Percentiles rank a stretch among this genome's conserved stretches.
Evolutionary conservation across 2,329 filamentous ascomycete species (phyloP).

Genomic region (Diaporthe sp.): DNA sequence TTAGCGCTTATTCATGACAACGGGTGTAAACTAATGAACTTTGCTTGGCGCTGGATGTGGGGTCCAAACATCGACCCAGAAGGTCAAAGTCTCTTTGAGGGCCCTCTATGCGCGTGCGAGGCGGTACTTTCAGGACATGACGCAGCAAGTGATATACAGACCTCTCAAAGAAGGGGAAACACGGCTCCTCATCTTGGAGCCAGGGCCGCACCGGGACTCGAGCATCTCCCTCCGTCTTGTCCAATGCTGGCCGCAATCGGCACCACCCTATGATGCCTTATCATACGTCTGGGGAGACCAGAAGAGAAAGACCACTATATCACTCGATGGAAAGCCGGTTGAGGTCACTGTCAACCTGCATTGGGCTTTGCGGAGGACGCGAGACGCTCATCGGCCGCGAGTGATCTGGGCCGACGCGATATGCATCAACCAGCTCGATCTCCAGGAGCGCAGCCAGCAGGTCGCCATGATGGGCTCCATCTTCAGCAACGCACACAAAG

Average conservation of each 20-base stretch:
- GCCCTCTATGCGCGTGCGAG: neutral
- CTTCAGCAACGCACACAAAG: neutral
- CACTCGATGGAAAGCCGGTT: neutral
- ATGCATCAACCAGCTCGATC: slow-evolving; percentile 17
- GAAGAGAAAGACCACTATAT: neutral
- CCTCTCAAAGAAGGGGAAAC: neutral
- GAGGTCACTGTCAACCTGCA: neutral
- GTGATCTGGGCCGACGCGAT: slow-evolving; percentile 30
- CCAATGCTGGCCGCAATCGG: neutral
- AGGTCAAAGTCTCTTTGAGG: neutral
- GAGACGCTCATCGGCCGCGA: neutral
- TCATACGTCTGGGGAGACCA: slow-evolving; percentile 3
- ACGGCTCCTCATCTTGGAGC: neutral
- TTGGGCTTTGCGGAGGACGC: slow-evolving; percentile 2
- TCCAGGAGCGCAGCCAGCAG: slow-evolving; percentile 25
- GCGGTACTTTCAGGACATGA: neutral
- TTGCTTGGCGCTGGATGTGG: neutral
- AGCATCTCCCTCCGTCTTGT: neutral
- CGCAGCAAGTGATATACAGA: neutral
- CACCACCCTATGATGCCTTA: neutral
- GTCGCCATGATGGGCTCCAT: slow-evolving; percentile 31
- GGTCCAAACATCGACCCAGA: neutral
- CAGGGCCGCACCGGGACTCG: neutral
- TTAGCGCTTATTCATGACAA: neutral
- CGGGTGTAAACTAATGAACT: neutral